Conservation (phyloP, 306 rosid species). For the Albizia julibrissin region DNA sequence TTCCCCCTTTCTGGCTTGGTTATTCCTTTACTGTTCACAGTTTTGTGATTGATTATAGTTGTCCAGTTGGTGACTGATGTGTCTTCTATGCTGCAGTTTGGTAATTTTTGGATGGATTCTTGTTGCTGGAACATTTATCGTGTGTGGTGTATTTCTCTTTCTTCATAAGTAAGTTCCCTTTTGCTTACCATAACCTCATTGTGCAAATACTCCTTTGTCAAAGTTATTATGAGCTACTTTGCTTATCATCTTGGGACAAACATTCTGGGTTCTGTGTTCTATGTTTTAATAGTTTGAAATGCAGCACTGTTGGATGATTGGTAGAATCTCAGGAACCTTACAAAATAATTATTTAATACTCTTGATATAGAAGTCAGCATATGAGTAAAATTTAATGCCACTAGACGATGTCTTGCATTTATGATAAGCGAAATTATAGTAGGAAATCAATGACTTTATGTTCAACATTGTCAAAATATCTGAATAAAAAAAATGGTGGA, state of each 20-base stretch:
- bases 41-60: constrained; percentile 16
- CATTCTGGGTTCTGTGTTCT: background rate
- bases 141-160: constrained; percentile 74
- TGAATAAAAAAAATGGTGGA: background rate
- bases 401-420: background rate
- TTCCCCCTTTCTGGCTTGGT: background rate
- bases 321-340: background rate
- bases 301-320: background rate
- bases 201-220: background rate
- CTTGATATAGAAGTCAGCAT: background rate
- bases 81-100: constrained; percentile 49
- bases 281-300: background rate
- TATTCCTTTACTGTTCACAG: background rate
- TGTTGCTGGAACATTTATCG: constrained; percentile 64
- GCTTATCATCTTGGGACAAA: background rate
- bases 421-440: constrained; percentile 3
- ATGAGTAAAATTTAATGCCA: background rate
- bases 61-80: constrained; percentile 18
- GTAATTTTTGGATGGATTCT: constrained; percentile 73
- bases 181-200: background rate
- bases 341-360: constrained; percentile 7
- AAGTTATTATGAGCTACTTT: background rate
- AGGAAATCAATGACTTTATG: background rate
- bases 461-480: background rate
- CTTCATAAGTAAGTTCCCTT: constrained; percentile 69